Evolutionary conservation across 257 asterid genomes (phyloP).

Genomic region (Solanum piurae): DNA sequence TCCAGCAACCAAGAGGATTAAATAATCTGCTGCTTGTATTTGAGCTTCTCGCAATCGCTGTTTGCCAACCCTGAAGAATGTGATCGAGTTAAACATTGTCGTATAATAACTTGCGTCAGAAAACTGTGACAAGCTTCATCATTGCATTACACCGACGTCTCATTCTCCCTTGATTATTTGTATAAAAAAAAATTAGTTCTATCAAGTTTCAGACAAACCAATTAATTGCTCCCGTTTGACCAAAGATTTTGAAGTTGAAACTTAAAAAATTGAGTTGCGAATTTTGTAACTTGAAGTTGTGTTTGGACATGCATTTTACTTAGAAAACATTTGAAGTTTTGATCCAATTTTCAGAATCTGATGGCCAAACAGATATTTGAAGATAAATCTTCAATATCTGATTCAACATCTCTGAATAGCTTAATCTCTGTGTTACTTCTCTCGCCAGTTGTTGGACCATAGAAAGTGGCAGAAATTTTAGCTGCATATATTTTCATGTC

Average conservation of each 20-base stretch:
- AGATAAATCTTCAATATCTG: background rate
- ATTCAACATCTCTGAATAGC: background rate
- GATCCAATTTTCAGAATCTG: background rate
- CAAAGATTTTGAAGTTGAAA: background rate
- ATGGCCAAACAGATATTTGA: background rate
- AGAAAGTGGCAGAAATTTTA: background rate
- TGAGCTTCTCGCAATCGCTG: conserved; percentile 93
- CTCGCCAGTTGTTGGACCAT: background rate
- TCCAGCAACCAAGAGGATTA: conserved; percentile 93
- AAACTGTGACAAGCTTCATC: background rate
- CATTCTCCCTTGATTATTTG: background rate
- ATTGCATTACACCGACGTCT: background rate
- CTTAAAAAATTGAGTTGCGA: background rate
- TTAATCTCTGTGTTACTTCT: background rate
- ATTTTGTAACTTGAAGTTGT: background rate
- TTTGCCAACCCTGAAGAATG: conserved; percentile 51
- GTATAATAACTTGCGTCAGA: background rate
- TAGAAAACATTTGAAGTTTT: background rate
- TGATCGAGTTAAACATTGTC: background rate
- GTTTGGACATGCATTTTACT: background rate
- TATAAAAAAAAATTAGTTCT: background rate
- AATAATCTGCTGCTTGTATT: conserved; percentile 82
- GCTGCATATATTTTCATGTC: background rate
- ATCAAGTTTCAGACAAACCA: background rate
- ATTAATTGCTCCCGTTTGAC: background rate